A percentile compares a stretch with the other conserved stretches of the same genome.
phyloP scores from a whole-genome alignment of 2,329 filamentous ascomycete species.

The Botryotinia convoluta region DNA sequence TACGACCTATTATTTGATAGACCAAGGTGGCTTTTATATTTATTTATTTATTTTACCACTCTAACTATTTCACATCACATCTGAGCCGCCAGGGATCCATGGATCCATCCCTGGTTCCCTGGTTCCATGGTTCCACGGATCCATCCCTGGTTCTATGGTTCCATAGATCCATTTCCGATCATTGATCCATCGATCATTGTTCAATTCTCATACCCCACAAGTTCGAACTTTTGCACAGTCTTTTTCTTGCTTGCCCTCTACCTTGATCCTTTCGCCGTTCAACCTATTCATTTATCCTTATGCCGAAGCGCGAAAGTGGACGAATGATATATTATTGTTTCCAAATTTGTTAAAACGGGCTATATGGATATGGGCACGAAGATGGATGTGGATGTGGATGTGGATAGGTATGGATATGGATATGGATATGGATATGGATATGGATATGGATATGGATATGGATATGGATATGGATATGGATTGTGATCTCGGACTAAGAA shows the following conservation, averaged over 20 bases:
- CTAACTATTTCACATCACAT: not conserved
- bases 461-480: not conserved
- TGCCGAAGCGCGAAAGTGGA: constrained; percentile 11
- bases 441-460: not conserved
- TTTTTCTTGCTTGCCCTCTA: not conserved
- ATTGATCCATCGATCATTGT: not conserved
- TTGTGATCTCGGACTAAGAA: not conserved
- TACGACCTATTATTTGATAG: not conserved
- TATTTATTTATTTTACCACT: not conserved
- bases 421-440: not conserved
- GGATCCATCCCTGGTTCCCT: not conserved
- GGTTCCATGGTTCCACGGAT: not conserved
- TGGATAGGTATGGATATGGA: too few relatives aligned
- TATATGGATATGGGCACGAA: not conserved
- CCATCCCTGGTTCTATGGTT: not conserved
- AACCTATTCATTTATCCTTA: not conserved
- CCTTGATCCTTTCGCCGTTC: not conserved
- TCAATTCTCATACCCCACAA: constrained; percentile 31
- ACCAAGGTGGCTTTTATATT: not conserved
- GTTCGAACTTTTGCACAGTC: constrained; percentile 20
- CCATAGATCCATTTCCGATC: not conserved
- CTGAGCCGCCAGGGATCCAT: constrained; percentile 3
- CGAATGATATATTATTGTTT: not conserved
- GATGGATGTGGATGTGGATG: not conserved
- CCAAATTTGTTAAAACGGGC: not conserved